These are phyloP conservation scores for Suhomyces taliae DNA, from an alignment of 1,139 yeast species.

Conservation along the genomic window DNA sequence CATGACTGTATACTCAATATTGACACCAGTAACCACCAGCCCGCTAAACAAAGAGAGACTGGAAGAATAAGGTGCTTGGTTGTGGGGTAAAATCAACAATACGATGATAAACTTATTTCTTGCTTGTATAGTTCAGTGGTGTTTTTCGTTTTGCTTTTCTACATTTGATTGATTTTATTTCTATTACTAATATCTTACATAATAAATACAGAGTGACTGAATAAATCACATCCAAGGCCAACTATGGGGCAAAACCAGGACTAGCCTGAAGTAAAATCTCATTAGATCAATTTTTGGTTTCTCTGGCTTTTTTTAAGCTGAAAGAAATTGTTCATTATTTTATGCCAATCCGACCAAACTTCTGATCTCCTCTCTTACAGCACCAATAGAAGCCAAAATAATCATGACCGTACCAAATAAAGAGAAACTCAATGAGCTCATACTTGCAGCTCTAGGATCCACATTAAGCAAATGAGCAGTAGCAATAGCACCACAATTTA, in stretches of 20 bases:
- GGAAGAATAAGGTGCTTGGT: not conserved
- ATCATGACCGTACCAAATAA: conserved; percentile 75
- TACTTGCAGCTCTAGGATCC: conserved; percentile 80
- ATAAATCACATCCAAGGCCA: no score
- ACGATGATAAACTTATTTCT: not conserved
- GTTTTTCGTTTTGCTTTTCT: not conserved
- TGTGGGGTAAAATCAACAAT: not conserved
- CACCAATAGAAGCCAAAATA: conserved; percentile 59
- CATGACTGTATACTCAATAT: not conserved
- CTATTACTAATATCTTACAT: no score
- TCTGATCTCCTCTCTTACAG: conserved; percentile 28
- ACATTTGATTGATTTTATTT: no score
- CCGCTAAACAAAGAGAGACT: no score
- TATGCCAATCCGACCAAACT: conserved; percentile 30
- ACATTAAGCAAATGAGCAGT: conserved; percentile 69
- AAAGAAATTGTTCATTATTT: not conserved
- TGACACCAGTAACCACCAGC: no score
- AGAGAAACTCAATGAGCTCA: conserved; percentile 70
- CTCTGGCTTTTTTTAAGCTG: not conserved
- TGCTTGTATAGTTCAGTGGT: not conserved
- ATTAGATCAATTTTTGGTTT: no score
- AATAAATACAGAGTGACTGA: no score
- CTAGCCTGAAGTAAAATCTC: no score
- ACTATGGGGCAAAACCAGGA: no score
- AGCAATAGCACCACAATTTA: conserved; percentile 80